Conservation (phyloP, 805 yeast genomes). For the Yarrowia osloensis region DNA sequence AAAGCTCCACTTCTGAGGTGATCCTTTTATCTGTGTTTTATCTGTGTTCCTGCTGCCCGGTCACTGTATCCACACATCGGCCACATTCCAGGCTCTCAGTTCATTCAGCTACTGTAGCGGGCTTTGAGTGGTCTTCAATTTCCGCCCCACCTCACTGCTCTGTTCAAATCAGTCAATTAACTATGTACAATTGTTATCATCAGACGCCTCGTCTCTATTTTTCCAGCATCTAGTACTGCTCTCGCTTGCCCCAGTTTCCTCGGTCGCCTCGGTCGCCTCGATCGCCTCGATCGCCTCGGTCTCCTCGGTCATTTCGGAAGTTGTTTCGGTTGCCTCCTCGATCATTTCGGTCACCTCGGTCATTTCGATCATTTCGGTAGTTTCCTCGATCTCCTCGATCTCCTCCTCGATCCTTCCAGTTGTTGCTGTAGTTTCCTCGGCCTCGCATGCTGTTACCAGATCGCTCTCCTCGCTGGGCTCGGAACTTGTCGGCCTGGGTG, state of each 20-base stretch:
- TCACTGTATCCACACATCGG: too few species aligned
- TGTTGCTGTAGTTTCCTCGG: not conserved
- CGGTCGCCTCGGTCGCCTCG: constrained; percentile 6
- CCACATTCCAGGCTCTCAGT: too few species aligned
- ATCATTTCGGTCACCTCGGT: not conserved
- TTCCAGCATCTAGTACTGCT: not conserved
- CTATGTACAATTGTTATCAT: constrained; percentile 2
- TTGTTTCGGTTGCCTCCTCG: not conserved
- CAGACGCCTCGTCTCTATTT: not conserved
- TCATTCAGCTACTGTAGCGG: too few species aligned
- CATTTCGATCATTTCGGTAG: not conserved
- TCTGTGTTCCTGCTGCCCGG: too few species aligned
- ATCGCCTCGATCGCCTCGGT: not conserved
- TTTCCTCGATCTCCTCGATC: not conserved
- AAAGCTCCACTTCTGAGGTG: too few species aligned
- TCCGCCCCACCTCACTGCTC: too few species aligned
- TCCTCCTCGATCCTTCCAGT: not conserved
- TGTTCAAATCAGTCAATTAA: constrained; percentile 1
- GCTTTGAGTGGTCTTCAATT: too few species aligned
- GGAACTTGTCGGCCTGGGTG: not conserved
- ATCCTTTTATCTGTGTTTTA: too few species aligned
- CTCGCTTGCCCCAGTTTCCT: constrained; percentile 12
- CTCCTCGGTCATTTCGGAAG: not conserved
- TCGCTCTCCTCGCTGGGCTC: not conserved
- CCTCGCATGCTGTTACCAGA: not conserved